Evolutionary conservation across 805 yeast genomes (phyloP), one percentile per base, ranked within the genome.

Genomic region (Ogataea salicorniae): DNA sequence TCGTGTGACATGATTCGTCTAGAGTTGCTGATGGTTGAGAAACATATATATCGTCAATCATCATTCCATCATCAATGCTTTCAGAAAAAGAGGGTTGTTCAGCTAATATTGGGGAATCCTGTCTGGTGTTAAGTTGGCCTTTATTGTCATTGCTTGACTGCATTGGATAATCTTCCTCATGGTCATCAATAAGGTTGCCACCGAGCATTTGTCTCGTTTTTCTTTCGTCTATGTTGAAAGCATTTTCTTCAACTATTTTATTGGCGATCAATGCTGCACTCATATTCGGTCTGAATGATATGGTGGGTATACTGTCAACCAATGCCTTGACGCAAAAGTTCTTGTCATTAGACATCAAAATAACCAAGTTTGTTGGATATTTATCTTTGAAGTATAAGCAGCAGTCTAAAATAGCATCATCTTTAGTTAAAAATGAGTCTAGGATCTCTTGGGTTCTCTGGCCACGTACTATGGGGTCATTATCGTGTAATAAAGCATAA

Each of bases 391-490:
- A 81, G 59, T 76, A 89, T 23, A 84, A 58, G 56, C 95, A 85
- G 61, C 96, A 89, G 62, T 91, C 97, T 38, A 90, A 66, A 51
- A 91, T 90, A 0, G 95, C 76, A 58, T 90, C 95, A 64, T 91
- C 97, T 48, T 86, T 83, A 0, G 45, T 45, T 1, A 80, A 62
- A 2, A 57, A 45, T 8, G 61, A 59, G 47, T 82, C 80, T 1
- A 83, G 41, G 23, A 69, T 64, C 60, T 90, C 87, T 29, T 68
- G 63, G 16, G 75, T 39, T 52, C 74, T 78, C 62, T 91, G 97
- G 0, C 87, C 95, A 41, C 75, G 66, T 0, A 90, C 77, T 0
- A 75, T 71, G 0, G 75, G 66, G 31, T 73, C 70, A 4, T 62
- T 59, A 6, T 72, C 70, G 3, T 90, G 86, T 18, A 91, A 67